A percentile compares a stretch with the other conserved stretches of the same genome.
phyloP scores from a whole-genome alignment of 345 rosid species.

The Eutrema yunnanense region DNA sequence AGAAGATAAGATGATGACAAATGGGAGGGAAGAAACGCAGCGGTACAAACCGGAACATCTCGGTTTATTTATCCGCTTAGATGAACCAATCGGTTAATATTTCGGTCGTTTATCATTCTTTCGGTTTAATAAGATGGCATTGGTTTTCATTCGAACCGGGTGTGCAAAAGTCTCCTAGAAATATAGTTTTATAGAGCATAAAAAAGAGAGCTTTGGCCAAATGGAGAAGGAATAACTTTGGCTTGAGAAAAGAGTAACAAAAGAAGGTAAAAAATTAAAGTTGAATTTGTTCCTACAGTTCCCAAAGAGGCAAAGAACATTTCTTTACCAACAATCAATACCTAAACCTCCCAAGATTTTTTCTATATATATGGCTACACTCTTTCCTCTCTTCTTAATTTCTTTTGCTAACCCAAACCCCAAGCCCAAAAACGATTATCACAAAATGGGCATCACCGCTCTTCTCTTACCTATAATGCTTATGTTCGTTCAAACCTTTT shows the following conservation, averaged over 20 bases:
- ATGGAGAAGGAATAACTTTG: slow-evolving; percentile 50
- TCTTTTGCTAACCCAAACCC: slow-evolving; percentile 14
- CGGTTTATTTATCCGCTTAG: neutral
- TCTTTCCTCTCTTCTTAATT: neutral
- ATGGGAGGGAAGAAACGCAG: slow-evolving; percentile 18
- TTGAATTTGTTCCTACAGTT: slow-evolving; percentile 26
- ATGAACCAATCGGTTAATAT: neutral
- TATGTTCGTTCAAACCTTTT: slow-evolving; percentile 20
- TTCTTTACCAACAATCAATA: slow-evolving; percentile 50
- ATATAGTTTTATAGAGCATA: slow-evolving; percentile 2
- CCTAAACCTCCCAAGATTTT: slow-evolving; percentile 16
- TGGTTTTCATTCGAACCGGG: no score
- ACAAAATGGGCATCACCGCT: slow-evolving; percentile 39
- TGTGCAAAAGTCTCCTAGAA: neutral
- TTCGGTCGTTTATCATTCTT: neutral
- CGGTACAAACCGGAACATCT: neutral
- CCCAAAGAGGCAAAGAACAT: slow-evolving; percentile 36
- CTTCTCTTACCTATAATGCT: slow-evolving; percentile 33
- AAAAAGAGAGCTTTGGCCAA: slow-evolving; percentile 1
- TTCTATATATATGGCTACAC: neutral
- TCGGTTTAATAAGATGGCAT: neutral
- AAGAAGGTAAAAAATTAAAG: slow-evolving; percentile 31
- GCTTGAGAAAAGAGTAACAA: slow-evolving; percentile 29
- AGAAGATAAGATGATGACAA: slow-evolving; percentile 24
- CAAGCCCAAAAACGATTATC: neutral